These are phyloP conservation scores for Pleurotus tuoliensis DNA, from an alignment of 768 basidiomycete genomes.

Conservation along the genomic window DNA sequence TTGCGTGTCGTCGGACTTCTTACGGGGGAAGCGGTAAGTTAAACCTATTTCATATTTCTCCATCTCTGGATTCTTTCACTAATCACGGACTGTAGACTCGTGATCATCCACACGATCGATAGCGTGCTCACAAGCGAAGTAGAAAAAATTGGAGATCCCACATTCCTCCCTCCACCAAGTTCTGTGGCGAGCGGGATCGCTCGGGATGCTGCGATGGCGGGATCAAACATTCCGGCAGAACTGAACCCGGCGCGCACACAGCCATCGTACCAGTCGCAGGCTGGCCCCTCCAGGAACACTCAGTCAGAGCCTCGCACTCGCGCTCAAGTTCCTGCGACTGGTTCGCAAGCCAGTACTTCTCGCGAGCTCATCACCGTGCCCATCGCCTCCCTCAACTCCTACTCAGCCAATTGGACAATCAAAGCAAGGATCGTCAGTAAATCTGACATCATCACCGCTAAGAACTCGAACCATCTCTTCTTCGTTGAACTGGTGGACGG, in stretches of 20 bases:
- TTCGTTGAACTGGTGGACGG: background rate
- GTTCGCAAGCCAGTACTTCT: too few species aligned
- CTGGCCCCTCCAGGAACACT: too few species aligned
- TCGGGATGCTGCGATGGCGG: background rate
- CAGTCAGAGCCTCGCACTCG: too few species aligned
- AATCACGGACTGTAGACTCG: background rate
- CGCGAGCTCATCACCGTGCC: background rate
- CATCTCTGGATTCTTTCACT: background rate
- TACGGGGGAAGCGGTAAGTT: background rate
- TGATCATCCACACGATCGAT: too few species aligned
- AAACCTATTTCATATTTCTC: background rate
- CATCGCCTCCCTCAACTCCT: background rate
- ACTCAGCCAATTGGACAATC: background rate
- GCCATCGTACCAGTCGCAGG: background rate
- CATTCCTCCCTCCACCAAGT: background rate
- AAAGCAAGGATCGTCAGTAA: background rate
- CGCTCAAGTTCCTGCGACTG: too few species aligned
- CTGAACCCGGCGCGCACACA: background rate
- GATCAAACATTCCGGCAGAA: background rate
- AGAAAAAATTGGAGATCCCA: background rate
- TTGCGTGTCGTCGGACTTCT: background rate
- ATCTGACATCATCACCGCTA: background rate
- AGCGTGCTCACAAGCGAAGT: background rate
- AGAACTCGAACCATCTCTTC: background rate
- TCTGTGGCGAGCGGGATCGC: constrained; percentile 2